These are phyloP conservation scores for Esteya vermicola DNA, from an alignment of 2,329 filamentous ascomycete genomes.

Conservation along the genomic window DNA sequence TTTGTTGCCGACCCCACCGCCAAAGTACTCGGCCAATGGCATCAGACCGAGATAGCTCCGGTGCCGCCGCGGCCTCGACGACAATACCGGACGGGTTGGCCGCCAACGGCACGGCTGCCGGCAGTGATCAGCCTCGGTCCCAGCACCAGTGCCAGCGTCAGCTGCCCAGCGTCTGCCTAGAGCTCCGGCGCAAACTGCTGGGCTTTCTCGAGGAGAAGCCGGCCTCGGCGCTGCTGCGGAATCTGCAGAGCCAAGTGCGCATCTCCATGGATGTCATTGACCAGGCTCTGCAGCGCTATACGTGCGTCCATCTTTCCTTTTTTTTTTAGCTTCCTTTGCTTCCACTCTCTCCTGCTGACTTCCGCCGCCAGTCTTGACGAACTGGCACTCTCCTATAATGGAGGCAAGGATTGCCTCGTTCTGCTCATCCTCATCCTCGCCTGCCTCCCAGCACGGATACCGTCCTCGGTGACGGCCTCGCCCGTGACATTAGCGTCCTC, in stretches of 20 bases:
- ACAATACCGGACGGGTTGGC: too few species aligned
- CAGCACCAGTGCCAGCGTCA: background rate
- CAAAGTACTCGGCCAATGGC: too few species aligned
- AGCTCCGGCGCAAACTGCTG: constrained; percentile 45
- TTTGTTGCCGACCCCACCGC: too few species aligned
- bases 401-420: constrained; percentile 94
- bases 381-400: constrained; percentile 88
- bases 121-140: background rate
- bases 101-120: background rate
- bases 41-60: too few species aligned
- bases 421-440: constrained; percentile 77
- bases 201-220: constrained; percentile 50
- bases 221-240: constrained; percentile 39
- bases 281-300: constrained; percentile 61
- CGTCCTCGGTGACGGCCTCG: constrained; percentile 4
- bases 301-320: constrained; percentile 30
- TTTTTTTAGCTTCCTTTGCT: background rate
- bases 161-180: constrained; percentile 27
- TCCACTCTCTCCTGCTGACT: background rate
- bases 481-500: too few species aligned
- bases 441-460: constrained; percentile 25
- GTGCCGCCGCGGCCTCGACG: too few species aligned
- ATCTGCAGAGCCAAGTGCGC: constrained; percentile 61
- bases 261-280: constrained; percentile 59
- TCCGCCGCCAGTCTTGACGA: constrained; percentile 46